Percentiles rank a stretch among this genome's conserved stretches.
Evolutionary conservation across 306 rosid species (phyloP).

Genomic region (Castanea mollissima): DNA sequence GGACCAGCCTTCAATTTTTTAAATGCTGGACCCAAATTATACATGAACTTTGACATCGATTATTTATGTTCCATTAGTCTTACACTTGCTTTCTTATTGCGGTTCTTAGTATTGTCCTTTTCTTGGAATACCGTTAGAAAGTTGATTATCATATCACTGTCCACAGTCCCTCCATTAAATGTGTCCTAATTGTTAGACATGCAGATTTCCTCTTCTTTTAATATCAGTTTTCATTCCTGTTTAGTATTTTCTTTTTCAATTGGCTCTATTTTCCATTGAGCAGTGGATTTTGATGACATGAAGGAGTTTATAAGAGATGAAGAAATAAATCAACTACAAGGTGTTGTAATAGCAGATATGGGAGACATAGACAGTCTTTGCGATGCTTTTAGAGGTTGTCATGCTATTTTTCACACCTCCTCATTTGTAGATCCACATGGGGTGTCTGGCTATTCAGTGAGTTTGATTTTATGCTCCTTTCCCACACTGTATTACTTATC

Average conservation of each 20-base stretch:
- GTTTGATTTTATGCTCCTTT: background rate
- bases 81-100: no score
- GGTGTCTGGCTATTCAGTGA: slow-evolving; percentile 4
- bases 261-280: background rate
- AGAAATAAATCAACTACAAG: background rate
- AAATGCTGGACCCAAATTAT: no score
- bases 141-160: no score
- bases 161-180: no score
- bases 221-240: background rate
- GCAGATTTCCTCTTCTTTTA: no score
- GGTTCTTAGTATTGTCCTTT: no score
- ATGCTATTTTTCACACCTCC: background rate
- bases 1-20: background rate
- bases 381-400: slow-evolving; percentile 3
- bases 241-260: background rate
- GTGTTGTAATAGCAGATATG: background rate
- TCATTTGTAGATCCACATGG: background rate
- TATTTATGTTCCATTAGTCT: no score
- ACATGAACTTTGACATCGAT: no score
- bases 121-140: no score
- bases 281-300: background rate
- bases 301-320: background rate
- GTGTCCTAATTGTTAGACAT: no score
- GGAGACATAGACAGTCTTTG: background rate
- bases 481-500: background rate